phyloP scores from a whole-genome alignment of 208 protist genomes.

The Vickermania ingenoplastis region DNA sequence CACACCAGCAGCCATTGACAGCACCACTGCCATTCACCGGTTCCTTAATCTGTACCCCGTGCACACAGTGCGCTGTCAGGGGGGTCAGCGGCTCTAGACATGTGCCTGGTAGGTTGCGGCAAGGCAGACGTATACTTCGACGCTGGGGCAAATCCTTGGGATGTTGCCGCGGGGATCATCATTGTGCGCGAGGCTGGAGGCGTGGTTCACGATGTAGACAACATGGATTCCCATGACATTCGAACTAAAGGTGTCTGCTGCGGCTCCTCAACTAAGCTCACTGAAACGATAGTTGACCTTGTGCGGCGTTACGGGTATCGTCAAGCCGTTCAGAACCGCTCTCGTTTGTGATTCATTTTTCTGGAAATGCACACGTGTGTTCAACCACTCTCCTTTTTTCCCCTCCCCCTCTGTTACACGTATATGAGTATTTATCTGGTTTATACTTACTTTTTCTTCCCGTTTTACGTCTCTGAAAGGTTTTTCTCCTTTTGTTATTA shows the following conservation, averaged over 20 bases:
- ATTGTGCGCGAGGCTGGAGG: slow-evolving; percentile 85
- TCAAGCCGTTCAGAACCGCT: slow-evolving; percentile 13
- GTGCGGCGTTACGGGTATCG: slow-evolving; percentile 54
- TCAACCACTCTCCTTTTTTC: too few species aligned
- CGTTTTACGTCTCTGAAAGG: too few species aligned
- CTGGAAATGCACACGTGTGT: too few species aligned
- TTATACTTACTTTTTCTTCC: too few species aligned
- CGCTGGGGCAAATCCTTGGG: slow-evolving; percentile 68
- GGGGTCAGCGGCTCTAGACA: slow-evolving; percentile 66
- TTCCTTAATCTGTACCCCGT: slow-evolving; percentile 53
- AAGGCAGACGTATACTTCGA: slow-evolving; percentile 69
- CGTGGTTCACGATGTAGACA: slow-evolving; percentile 76
- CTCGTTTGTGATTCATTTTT: too few species aligned
- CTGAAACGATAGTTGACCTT: slow-evolving; percentile 41
- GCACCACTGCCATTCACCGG: slow-evolving; percentile 45
- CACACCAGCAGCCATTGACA: slow-evolving; percentile 30
- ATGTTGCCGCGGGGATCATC: slow-evolving; percentile 66
- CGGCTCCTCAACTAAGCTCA: slow-evolving; percentile 41
- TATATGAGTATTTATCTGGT: too few species aligned
- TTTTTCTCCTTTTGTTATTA: too few species aligned
- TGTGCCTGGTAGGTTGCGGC: slow-evolving; percentile 80
- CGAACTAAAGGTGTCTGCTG: slow-evolving; percentile 56
- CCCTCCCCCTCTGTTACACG: too few species aligned
- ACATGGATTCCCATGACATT: slow-evolving; percentile 45
- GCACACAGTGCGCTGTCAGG: slow-evolving; percentile 63